Evolutionary conservation across 345 rosid species (phyloP).

Genomic region (Luvunga scandens): DNA sequence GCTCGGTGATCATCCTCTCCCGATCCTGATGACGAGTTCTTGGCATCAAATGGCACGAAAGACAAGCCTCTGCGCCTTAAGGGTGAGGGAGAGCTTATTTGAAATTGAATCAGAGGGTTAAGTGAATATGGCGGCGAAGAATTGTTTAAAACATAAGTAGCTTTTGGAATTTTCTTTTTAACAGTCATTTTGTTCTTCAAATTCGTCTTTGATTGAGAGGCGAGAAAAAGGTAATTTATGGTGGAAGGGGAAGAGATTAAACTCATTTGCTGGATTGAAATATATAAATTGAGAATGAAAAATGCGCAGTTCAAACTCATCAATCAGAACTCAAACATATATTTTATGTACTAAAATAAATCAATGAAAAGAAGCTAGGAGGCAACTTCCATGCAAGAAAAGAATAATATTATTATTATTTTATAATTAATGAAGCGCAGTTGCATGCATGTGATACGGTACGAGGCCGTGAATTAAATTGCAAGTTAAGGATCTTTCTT

Average conservation of each 20-base stretch:
- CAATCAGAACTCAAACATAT: not conserved
- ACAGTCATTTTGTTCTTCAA: not conserved
- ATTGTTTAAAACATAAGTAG: not conserved
- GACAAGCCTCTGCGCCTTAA: slow-evolving; percentile 2
- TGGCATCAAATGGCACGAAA: slow-evolving; percentile 19
- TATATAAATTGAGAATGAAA: too few relatives aligned
- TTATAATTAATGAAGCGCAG: not conserved
- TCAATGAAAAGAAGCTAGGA: too few relatives aligned
- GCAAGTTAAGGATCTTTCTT: slow-evolving; percentile 31
- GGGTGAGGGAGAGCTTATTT: slow-evolving; percentile 2
- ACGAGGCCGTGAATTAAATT: not conserved
- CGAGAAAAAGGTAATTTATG: not conserved
- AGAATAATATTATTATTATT: not conserved
- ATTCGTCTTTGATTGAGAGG: not conserved
- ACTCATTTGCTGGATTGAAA: slow-evolving; percentile 15
- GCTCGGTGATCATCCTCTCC: slow-evolving; percentile 38
- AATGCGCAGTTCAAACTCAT: too few relatives aligned
- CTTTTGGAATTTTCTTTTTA: not conserved
- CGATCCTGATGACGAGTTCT: slow-evolving; percentile 12
- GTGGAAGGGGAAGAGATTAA: slow-evolving; percentile 11
- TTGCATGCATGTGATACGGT: not conserved
- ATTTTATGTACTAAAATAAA: not conserved
- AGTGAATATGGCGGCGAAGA: not conserved
- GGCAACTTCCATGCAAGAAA: slow-evolving; percentile 4
- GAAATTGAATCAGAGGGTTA: slow-evolving; percentile 8